These are phyloP conservation scores for Fistulina hepatica DNA, from an alignment of 1,284 basidiomycete genomes.

Conservation along the genomic window DNA sequence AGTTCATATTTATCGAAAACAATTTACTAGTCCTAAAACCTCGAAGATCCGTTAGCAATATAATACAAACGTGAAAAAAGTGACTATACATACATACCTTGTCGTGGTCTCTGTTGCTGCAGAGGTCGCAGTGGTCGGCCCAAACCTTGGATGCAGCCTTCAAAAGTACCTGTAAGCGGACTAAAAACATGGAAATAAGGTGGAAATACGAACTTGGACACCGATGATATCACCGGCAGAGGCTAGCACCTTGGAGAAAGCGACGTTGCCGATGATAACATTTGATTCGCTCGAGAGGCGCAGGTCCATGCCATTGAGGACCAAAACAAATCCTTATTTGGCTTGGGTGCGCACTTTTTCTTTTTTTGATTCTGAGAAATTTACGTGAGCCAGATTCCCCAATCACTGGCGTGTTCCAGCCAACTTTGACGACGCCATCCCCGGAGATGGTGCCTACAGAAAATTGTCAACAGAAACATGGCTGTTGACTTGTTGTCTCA, in stretches of 20 bases:
- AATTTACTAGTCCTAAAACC: slow-evolving; percentile 22
- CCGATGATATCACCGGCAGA: slow-evolving; percentile 33
- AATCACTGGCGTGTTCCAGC: slow-evolving; percentile 35
- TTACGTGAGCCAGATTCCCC: slow-evolving; percentile 22
- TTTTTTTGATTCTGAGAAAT: slow-evolving; percentile 7
- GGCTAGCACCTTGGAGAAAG: slow-evolving; percentile 39
- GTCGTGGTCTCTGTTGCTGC: slow-evolving; percentile 33
- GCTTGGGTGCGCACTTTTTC: not conserved
- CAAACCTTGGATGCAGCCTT: slow-evolving; percentile 35
- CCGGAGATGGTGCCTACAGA: slow-evolving; percentile 31
- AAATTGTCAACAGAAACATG: not conserved
- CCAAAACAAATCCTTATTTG: slow-evolving; percentile 1
- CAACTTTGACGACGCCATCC: slow-evolving; percentile 29
- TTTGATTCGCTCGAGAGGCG: slow-evolving; percentile 24
- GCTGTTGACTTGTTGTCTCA: not conserved
- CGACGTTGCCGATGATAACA: slow-evolving; percentile 40
- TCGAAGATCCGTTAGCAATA: not conserved
- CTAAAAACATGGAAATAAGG: no score
- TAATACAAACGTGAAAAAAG: not conserved
- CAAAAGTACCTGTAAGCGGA: no score
- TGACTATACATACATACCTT: slow-evolving; percentile 20
- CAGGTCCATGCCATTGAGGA: slow-evolving; percentile 18
- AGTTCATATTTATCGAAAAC: not conserved
- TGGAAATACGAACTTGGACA: no score
- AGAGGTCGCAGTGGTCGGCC: slow-evolving; percentile 37